Base-by-base conservation (phyloP, 768 basidiomycete species). In the Hysterangium stoloniferum region DNA sequence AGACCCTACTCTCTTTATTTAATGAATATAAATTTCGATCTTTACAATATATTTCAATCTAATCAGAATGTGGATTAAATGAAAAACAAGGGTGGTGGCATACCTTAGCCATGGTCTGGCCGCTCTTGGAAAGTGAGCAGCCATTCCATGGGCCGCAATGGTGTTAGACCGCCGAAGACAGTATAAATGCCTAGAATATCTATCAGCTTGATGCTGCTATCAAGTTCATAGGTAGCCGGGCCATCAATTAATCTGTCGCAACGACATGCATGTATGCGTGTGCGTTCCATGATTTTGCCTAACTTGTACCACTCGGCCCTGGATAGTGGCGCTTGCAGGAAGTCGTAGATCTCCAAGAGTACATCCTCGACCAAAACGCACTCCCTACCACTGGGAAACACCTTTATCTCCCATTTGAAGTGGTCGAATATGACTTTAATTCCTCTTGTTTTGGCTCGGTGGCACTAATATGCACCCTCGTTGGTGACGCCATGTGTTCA, bases 291-390 rank as follows among this genome's bases (percentile, higher is more conserved):
- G 31, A 41, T 51, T 15, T 25, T 5, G 6, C 31, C 29, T 15
- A 33, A 19, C 9, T 27, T 29, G 20, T 51, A 37, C 49, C 49
- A 51, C 22, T 51, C 49, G 22, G 40, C 49, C 27, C 32, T 27
- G 13, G 24, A 20, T 31, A 51, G n/a, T n/a, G 37, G 36, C 11
- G 40, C 24, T 15, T 51, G 49, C 27, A 51, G 43, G 2, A 29
- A 33, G 8, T 40, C 49, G 22, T 28, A 29, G 9, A 51, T 51
- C 49, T 7, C 11, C 28, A 2, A 42, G 34, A 1, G 43, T 19
- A 6, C 20, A n/a, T 15, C 49, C n/a, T 40, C n/a, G 15, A 51
- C 49, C 11, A 25, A 41, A 9, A 51, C 24, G 4, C 28, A 17
- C 25, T 41, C 24, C 11, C 20, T 19, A 15, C 38, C 31, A 15